phyloP scores from a whole-genome alignment of 2,329 filamentous ascomycete species.

The Harringtonia aguacate region DNA sequence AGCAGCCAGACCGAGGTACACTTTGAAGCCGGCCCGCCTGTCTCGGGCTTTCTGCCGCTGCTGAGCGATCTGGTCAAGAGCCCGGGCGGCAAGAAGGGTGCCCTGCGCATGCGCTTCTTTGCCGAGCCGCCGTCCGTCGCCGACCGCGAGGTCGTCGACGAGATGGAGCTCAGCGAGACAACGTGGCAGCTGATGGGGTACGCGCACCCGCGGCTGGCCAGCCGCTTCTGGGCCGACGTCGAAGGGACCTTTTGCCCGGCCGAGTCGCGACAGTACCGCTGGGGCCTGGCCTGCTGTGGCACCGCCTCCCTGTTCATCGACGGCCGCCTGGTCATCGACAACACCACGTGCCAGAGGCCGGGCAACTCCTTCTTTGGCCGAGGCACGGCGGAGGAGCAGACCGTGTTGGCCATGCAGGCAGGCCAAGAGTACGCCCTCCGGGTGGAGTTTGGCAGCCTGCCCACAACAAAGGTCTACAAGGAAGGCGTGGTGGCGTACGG shows the following conservation, averaged over 20 bases:
- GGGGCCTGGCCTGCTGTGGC: constrained; percentile 21
- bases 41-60: too few species aligned
- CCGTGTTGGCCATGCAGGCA: constrained; percentile 15
- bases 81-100: too few species aligned
- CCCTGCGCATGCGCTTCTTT: too few species aligned
- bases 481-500: constrained; percentile 12
- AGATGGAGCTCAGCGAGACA: too few species aligned
- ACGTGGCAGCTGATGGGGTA: too few species aligned
- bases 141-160: too few species aligned
- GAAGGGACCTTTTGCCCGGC: constrained; percentile 19
- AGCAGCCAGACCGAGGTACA: constrained; percentile 16
- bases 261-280: constrained; percentile 18
- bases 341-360: constrained; percentile 19
- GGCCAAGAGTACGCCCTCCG: constrained; percentile 19
- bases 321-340: constrained; percentile 22
- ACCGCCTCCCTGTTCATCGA: constrained; percentile 23
- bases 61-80: too few species aligned
- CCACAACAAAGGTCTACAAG: constrained; percentile 5
- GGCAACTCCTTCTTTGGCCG: constrained; percentile 20
- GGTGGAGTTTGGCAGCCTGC: constrained; percentile 13
- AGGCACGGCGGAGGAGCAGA: constrained; percentile 20
- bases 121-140: too few species aligned
- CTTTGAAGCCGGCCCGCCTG: constrained; percentile 17
- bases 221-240: constrained; percentile 30
- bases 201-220: too few species aligned